Percentiles rank a stretch among this genome's conserved stretches.
Conservation (phyloP, 73 alveolate genomes). For the Paramecium primaurelia region DNA sequence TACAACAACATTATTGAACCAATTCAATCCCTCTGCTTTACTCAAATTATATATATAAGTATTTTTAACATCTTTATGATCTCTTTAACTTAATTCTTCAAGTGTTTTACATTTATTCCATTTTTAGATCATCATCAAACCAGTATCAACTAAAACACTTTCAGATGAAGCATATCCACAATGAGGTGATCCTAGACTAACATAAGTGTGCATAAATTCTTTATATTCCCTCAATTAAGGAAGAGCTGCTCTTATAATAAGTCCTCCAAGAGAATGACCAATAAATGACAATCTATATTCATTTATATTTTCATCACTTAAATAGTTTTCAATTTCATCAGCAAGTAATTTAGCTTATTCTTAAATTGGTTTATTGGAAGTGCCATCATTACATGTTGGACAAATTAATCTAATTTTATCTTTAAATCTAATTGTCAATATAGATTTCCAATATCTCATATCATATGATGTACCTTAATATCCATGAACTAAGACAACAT, state of each 20-base stretch:
- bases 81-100: conserved; percentile 77
- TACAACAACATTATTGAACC: conserved; percentile 78
- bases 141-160: conserved; percentile 77
- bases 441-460: conserved; percentile 75
- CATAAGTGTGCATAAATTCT: conserved; percentile 72
- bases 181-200: conserved; percentile 83
- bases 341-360: conserved; percentile 79
- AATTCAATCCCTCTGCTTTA: conserved; percentile 71
- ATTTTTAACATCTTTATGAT: conserved; percentile 66
- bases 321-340: conserved; percentile 64
- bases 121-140: conserved; percentile 75
- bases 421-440: conserved; percentile 70
- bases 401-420: conserved; percentile 67
- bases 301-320: conserved; percentile 68
- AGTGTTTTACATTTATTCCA: conserved; percentile 75
- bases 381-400: conserved; percentile 70
- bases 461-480: conserved; percentile 81
- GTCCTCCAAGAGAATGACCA: conserved; percentile 87
- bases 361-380: conserved; percentile 69
- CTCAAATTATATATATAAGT: conserved; percentile 76
- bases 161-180: conserved; percentile 76
- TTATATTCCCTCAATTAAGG: conserved; percentile 72
- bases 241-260: conserved; percentile 80
- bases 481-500: conserved; percentile 85
- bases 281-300: conserved; percentile 76